Percentiles rank a stretch among this genome's conserved stretches.
Conservation (phyloP, 2,329 filamentous ascomycete genomes). For the Colletotrichum cordylinicola region DNA sequence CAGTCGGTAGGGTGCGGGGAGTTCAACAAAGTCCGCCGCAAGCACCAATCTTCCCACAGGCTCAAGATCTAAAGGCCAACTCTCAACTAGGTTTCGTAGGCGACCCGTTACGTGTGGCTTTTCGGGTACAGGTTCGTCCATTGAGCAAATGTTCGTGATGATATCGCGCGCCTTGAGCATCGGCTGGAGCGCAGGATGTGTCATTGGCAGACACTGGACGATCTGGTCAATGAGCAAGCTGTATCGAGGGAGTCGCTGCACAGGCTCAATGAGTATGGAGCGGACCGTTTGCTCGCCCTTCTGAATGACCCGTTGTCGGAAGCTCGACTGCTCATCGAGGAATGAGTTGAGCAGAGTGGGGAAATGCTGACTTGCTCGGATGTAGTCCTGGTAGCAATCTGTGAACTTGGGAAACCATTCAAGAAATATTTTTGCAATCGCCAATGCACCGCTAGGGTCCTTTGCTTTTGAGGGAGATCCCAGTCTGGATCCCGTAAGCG, state of each 20-base stretch:
- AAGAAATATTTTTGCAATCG: conserved; percentile 80
- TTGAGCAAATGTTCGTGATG: conserved; percentile 94
- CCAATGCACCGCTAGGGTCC: conserved; percentile 79
- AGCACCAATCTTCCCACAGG: conserved; percentile 81
- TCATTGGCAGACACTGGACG: conserved; percentile 80
- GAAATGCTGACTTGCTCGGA: conserved; percentile 87
- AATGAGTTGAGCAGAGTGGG: conserved; percentile 81
- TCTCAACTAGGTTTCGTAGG: conserved; percentile 77
- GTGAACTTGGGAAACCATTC: conserved; percentile 95
- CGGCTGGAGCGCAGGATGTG: conserved; percentile 81
- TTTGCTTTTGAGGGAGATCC: conserved; percentile 54
- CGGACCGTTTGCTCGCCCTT: conserved; percentile 90
- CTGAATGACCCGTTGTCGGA: conserved; percentile 79
- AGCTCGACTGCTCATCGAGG: conserved; percentile 81
- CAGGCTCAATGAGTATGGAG: conserved; percentile 93
- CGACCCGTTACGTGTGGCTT: conserved; percentile 77
- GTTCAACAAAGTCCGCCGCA: conserved; percentile 80
- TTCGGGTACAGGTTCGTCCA: conserved; percentile 75
- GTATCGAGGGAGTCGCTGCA: conserved; percentile 92
- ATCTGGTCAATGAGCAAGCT: conserved; percentile 97
- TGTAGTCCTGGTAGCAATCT: conserved; percentile 91
- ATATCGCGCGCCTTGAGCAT: conserved; percentile 92
- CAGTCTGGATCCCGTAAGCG: conserved; percentile 46
- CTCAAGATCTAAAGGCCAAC: conserved; percentile 76
- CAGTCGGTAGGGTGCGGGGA: conserved; percentile 72